Percentiles rank a stretch among this genome's conserved stretches.
Conservation (phyloP, 2,329 filamentous ascomycete genomes). For the Calycina herbarum region DNA sequence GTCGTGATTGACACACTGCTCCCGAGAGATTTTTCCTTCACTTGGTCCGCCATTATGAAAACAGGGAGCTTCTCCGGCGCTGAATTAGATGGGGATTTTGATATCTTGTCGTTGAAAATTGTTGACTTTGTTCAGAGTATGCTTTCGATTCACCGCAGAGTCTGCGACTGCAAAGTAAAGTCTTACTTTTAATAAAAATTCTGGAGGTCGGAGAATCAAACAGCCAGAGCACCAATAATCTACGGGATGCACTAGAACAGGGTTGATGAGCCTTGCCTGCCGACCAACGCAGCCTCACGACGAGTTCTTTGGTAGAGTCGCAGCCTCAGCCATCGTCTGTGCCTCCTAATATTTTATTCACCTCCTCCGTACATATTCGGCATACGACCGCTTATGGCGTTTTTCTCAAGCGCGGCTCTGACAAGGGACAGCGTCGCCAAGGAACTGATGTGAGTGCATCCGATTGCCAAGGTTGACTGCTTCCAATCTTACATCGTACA, state of each 20-base stretch:
- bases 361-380: neutral
- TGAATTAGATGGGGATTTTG: neutral
- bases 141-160: neutral
- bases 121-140: neutral
- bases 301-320: too few species aligned
- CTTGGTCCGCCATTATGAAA: neutral
- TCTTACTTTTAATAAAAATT: neutral
- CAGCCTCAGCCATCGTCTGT: neutral
- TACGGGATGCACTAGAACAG: neutral
- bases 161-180: neutral
- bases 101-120: neutral
- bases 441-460: neutral
- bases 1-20: neutral
- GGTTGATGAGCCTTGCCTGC: neutral
- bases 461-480: neutral
- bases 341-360: neutral
- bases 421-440: neutral
- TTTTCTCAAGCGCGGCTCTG: neutral
- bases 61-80: neutral
- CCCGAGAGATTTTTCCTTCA: neutral
- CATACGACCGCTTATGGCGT: neutral
- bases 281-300: constrained; percentile 2
- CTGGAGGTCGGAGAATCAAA: neutral
- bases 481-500: constrained; percentile 1
- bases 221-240: neutral